A percentile compares a stretch with the other conserved stretches of the same genome.
Evolutionary conservation across 164 flowering plant genomes (phyloP).

Genomic region (Chimonanthus praecox): DNA sequence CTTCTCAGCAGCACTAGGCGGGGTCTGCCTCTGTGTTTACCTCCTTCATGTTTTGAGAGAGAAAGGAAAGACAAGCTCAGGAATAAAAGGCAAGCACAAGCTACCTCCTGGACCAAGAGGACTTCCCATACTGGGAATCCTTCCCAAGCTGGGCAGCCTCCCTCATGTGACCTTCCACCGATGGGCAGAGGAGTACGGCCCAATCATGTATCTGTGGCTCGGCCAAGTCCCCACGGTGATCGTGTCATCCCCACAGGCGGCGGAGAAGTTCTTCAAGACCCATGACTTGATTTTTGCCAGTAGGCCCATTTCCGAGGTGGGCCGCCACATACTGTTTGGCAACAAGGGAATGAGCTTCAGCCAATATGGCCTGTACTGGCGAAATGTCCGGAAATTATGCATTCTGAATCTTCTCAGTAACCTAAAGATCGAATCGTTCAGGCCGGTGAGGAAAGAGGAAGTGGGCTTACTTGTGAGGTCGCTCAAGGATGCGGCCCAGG

Average conservation of each 20-base stretch:
- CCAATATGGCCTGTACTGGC: conserved; percentile 2
- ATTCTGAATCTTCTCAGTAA: not conserved
- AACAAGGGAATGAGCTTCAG: not conserved
- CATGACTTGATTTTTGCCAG: conserved; percentile 12
- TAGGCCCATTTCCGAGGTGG: not conserved
- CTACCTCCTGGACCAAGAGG: conserved; percentile 1
- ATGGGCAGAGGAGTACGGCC: conserved; percentile 11
- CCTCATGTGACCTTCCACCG: conserved; percentile 7
- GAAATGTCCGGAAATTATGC: not conserved
- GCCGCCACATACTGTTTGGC: not conserved
- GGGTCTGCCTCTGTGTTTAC: not conserved
- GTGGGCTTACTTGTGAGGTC: conserved; percentile 10
- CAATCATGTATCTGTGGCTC: conserved; percentile 13
- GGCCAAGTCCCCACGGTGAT: conserved; percentile 13
- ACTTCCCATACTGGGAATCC: not conserved
- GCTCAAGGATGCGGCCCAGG: conserved; percentile 13
- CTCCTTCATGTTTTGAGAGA: not conserved
- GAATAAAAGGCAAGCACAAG: not conserved
- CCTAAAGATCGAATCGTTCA: conserved; percentile 13
- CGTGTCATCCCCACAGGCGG: conserved; percentile 11
- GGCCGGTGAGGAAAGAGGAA: conserved; percentile 26
- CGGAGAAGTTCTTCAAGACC: conserved; percentile 17
- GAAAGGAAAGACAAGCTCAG: not conserved
- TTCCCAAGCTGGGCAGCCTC: not conserved
- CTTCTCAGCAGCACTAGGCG: conserved; percentile 1